phyloP scores from a whole-genome alignment of 2,329 filamentous ascomycete species.

The Colletotrichum agaves region DNA sequence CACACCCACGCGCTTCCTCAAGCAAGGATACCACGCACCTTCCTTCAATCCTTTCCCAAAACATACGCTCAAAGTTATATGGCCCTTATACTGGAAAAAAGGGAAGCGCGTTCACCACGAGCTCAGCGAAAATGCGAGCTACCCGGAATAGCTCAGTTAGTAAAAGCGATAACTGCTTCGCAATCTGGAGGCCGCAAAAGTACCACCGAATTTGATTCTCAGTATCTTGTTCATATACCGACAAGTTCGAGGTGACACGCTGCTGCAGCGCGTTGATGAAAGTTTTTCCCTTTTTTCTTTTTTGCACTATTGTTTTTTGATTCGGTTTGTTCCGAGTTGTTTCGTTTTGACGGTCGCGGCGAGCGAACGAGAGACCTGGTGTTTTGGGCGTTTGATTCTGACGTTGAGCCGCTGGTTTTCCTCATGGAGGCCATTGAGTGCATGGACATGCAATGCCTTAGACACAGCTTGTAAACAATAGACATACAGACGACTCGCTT shows the following conservation, averaged over 20 bases:
- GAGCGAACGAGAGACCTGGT: too few relatives aligned
- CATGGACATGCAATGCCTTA: too few relatives aligned
- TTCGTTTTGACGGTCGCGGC: too few relatives aligned
- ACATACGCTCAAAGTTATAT: not conserved
- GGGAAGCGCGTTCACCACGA: not conserved
- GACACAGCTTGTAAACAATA: too few relatives aligned
- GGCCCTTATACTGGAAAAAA: not conserved
- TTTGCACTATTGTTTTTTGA: not conserved
- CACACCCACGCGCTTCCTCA: too few relatives aligned
- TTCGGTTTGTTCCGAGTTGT: too few relatives aligned
- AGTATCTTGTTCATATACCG: not conserved
- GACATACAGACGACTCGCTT: too few relatives aligned
- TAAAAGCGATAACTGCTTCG: not conserved
- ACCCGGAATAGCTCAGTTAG: not conserved
- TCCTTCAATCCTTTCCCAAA: not conserved
- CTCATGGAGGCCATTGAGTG: too few relatives aligned
- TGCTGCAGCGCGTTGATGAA: not conserved
- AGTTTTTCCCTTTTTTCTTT: not conserved
- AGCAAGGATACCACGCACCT: too few relatives aligned
- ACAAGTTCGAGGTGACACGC: constrained; percentile 1
- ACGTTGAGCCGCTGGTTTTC: too few relatives aligned
- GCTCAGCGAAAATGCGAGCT: not conserved
- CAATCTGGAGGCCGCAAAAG: constrained; percentile 1
- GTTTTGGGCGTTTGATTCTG: not conserved
- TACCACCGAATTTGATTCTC: constrained; percentile 9